Evolutionary conservation across 495 filamentous ascomycete species (phyloP).

Genomic region (Elaphomyces granulatus): DNA sequence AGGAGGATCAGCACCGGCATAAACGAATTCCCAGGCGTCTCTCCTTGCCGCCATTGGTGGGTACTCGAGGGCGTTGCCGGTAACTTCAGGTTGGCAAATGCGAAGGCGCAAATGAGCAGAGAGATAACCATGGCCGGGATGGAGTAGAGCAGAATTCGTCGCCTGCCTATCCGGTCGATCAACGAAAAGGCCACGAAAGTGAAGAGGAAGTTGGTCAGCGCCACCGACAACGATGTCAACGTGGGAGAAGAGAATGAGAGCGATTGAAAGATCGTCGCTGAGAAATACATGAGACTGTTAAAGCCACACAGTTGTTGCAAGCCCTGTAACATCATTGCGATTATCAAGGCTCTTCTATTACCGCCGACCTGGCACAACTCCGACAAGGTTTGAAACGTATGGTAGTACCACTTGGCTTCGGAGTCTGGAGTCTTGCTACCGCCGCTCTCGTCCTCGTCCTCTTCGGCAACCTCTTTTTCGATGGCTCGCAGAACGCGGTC

Average conservation of each 20-base stretch:
- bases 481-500: conserved; percentile 47
- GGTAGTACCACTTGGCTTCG: conserved; percentile 15
- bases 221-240: conserved; percentile 65
- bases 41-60: not conserved
- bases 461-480: conserved; percentile 52
- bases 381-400: conserved; percentile 26
- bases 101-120: conserved; percentile 48
- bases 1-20: conserved; percentile 42
- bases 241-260: conserved; percentile 71
- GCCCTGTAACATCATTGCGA: conserved; percentile 74
- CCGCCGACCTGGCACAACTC: conserved; percentile 45
- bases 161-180: conserved; percentile 70
- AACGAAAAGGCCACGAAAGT: conserved; percentile 61
- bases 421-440: conserved; percentile 2
- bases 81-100: conserved; percentile 45
- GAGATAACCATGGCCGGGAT: conserved; percentile 71
- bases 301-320: conserved; percentile 89
- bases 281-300: conserved; percentile 93
- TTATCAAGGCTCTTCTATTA: conserved; percentile 64
- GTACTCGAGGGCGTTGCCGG: conserved; percentile 13
- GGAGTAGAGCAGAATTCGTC: conserved; percentile 70
- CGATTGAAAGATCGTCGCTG: conserved; percentile 73
- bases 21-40: conserved; percentile 5
- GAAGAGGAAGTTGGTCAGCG: conserved; percentile 69
- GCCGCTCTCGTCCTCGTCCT: conserved; percentile 32